A percentile compares a stretch with the other conserved stretches of the same genome.
Conservation (phyloP, 257 asterid species). For the Echites panduratus region DNA sequence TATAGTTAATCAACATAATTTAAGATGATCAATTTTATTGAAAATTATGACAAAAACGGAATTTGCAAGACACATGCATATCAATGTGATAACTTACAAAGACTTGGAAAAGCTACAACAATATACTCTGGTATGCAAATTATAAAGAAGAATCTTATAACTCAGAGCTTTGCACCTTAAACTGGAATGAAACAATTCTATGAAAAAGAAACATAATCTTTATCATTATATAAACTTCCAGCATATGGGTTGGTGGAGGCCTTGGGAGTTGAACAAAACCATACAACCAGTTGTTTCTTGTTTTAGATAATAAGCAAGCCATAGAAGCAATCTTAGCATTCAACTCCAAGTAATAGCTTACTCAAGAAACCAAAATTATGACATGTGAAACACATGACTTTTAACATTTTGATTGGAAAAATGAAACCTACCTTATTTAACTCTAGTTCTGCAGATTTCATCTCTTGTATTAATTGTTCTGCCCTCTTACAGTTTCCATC, state of each 20-base stretch:
- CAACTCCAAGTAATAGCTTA: background rate
- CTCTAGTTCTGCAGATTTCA: constrained; percentile 64
- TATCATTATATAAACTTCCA: background rate
- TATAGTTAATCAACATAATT: background rate
- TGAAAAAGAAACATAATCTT: background rate
- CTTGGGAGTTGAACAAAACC: background rate
- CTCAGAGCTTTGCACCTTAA: background rate
- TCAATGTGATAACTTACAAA: background rate
- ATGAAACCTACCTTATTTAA: constrained; percentile 59
- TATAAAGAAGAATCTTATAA: background rate
- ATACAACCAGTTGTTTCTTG: background rate
- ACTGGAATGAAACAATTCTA: background rate
- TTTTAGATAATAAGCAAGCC: background rate
- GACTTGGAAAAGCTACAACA: background rate
- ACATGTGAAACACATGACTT: background rate
- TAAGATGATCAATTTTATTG: background rate
- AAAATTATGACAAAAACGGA: background rate
- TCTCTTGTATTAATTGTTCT: constrained; percentile 65
- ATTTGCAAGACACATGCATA: background rate
- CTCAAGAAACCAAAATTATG: background rate
- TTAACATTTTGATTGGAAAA: background rate
- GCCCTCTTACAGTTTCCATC: constrained; percentile 68
- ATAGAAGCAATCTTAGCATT: background rate
- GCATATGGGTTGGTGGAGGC: background rate
- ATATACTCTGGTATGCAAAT: background rate